Conservation (phyloP, 75 land plant species). For the Larix kaempferi region DNA sequence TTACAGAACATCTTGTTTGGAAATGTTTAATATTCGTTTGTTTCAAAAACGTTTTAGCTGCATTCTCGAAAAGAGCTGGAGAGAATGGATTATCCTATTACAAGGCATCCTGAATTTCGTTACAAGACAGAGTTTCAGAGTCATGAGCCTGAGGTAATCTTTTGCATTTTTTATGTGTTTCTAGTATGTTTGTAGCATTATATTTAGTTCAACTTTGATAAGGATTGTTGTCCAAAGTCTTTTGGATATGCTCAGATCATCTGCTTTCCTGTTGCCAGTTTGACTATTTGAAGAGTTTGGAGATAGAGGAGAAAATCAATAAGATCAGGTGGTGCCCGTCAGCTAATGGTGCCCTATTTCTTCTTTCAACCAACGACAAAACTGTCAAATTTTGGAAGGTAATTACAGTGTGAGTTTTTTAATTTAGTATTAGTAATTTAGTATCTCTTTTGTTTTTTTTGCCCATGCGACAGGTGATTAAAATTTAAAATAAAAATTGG, state of each 20-base stretch:
- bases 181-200: background rate
- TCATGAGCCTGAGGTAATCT: conserved; percentile 90
- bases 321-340: conserved; percentile 95
- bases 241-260: conserved; percentile 1
- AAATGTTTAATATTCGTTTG: background rate
- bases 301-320: conserved; percentile 98
- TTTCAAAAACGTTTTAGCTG: conserved; percentile 14
- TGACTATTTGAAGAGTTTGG: conserved; percentile 97
- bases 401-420: background rate
- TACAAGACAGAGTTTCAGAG: conserved; percentile 96
- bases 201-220: conserved; percentile 3
- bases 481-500: too few species aligned
- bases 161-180: background rate
- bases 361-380: conserved; percentile 96
- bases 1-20: background rate
- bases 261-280: conserved; percentile 49
- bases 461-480: too few species aligned
- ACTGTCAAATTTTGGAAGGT: conserved; percentile 97
- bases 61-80: conserved; percentile 65
- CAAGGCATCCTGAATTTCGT: conserved; percentile 91
- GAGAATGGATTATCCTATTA: conserved; percentile 50
- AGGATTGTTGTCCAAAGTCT: background rate
- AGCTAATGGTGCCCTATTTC: conserved; percentile 87
- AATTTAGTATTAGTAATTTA: too few species aligned
- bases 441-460: too few species aligned